These are phyloP conservation scores for Penicillium glabrum DNA, from an alignment of 2,329 filamentous ascomycete species.

Conservation along the genomic window DNA sequence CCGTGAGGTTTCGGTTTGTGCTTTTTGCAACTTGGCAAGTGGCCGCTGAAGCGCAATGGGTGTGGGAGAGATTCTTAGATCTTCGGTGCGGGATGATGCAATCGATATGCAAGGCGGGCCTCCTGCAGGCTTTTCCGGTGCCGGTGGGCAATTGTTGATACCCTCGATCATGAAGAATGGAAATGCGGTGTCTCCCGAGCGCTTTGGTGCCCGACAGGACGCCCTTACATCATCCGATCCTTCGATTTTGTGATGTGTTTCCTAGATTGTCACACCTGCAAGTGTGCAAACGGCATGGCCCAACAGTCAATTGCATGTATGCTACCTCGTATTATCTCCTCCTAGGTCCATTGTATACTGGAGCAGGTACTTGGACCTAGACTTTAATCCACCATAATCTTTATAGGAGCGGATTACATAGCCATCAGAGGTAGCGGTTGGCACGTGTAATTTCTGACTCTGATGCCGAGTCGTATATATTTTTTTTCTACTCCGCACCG, in stretches of 20 bases:
- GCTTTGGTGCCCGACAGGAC: slow-evolving; percentile 10
- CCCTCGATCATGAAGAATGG: background rate
- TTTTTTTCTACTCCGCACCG: too few species aligned
- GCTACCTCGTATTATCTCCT: background rate
- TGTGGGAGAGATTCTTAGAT: background rate
- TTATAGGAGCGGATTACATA: too few species aligned
- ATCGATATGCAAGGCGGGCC: slow-evolving; percentile 17
- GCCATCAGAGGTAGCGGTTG: background rate
- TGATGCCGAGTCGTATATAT: too few species aligned
- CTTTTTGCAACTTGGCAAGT: background rate
- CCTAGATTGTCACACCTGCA: background rate
- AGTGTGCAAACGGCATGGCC: background rate
- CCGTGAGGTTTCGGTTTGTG: background rate
- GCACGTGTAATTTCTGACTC: background rate
- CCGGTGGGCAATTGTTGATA: slow-evolving; percentile 7
- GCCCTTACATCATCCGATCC: background rate
- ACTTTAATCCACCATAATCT: too few species aligned
- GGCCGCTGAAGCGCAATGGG: background rate
- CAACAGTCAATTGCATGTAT: background rate
- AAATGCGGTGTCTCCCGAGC: slow-evolving; percentile 1
- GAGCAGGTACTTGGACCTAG: background rate
- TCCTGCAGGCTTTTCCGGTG: slow-evolving; percentile 19
- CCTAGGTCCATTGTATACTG: background rate
- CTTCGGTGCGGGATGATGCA: slow-evolving; percentile 19
- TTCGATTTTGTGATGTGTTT: background rate